phyloP scores from a whole-genome alignment of 352 stramenopile genomes.

The Aphanomyces stellatus region DNA sequence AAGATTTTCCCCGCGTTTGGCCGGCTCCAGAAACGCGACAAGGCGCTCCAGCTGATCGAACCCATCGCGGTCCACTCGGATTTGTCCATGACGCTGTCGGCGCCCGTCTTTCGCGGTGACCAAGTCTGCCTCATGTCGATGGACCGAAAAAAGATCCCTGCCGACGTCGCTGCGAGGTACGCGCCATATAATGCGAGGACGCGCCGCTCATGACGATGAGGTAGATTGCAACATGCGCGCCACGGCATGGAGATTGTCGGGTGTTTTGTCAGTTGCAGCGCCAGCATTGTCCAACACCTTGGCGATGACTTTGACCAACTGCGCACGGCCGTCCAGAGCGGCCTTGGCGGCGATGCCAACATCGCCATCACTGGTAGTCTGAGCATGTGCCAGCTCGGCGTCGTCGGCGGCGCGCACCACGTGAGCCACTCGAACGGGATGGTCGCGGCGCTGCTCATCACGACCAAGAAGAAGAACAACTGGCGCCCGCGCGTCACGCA shows the following conservation, averaged over 20 bases:
- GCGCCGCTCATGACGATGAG: background rate
- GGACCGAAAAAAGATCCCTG: slow-evolving; percentile 37
- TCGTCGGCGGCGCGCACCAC: slow-evolving; percentile 46
- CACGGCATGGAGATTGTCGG: slow-evolving; percentile 53
- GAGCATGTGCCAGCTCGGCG: slow-evolving; percentile 63
- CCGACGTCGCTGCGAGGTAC: slow-evolving; percentile 42
- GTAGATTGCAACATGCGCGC: slow-evolving; percentile 40
- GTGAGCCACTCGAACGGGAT: slow-evolving; percentile 69
- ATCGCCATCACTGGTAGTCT: slow-evolving; percentile 45
- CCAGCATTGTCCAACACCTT: slow-evolving; percentile 63
- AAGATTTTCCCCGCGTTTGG: slow-evolving; percentile 37
- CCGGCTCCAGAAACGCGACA: slow-evolving; percentile 41
- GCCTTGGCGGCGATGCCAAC: slow-evolving; percentile 34
- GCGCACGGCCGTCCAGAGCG: slow-evolving; percentile 39
- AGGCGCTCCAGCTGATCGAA: slow-evolving; percentile 61
- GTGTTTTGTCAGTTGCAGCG: slow-evolving; percentile 51
- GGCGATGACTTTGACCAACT: slow-evolving; percentile 50
- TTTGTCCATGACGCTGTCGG: slow-evolving; percentile 43
- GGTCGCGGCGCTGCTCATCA: slow-evolving; percentile 63
- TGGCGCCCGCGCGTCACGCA: background rate
- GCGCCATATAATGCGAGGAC: slow-evolving; percentile 29
- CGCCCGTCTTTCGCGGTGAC: slow-evolving; percentile 45
- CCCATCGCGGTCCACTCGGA: slow-evolving; percentile 44
- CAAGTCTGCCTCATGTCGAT: slow-evolving; percentile 73
- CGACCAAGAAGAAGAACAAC: slow-evolving; percentile 62